Evolutionary conservation across 768 basidiomycete genomes (phyloP), one percentile per base, ranked within the genome.

Genomic region (Lactarius indigo): DNA sequence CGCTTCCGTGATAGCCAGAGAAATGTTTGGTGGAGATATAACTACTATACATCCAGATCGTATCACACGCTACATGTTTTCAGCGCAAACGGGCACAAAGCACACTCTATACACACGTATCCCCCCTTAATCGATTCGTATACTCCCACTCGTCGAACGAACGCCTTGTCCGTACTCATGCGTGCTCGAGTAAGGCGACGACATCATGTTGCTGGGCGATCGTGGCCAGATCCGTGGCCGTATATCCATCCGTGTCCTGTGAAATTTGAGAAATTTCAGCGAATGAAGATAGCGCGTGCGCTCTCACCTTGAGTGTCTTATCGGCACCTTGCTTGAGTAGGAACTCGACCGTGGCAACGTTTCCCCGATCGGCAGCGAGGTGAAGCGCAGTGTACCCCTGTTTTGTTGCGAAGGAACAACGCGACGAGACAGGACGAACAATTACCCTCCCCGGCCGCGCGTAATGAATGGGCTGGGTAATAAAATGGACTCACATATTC

Each of bases 311-410:
- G 54, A 90, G 77, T 37, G 76, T 75, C 54, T 72, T 75, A 71
- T 93, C 85, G 6, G 89, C 94, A 5, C 91, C 92, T 59, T 80
- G 78, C 26, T 79, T 71, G 23, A 95, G 73, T 47, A 97, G 76
- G 5, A 87, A 64, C 69, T 81, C 76, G 2, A 90, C 89, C 3
- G 84, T 77, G 0, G 80, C 78, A 8, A 79, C 63, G 71, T 87
- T 82, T 1, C 95, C 95, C 72, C 94, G 81, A 75, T 97, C 95
- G 31, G 88, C 85, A 5, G 95, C 94, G 0, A 96, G 81, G 72
- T 97, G 95, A 23, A 97, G 77, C 9, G 94, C 83, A 0, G 94
- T 92, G 74, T 94, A 94, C 41, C 92, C 94, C 95, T 97, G 50
- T 26, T 18, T 52, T n/a, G 10, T 26, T 26, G 23, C 26, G 47